Evolutionary conservation across 2,329 filamentous ascomycete genomes (phyloP).

Genomic region (Exophiala sideris): DNA sequence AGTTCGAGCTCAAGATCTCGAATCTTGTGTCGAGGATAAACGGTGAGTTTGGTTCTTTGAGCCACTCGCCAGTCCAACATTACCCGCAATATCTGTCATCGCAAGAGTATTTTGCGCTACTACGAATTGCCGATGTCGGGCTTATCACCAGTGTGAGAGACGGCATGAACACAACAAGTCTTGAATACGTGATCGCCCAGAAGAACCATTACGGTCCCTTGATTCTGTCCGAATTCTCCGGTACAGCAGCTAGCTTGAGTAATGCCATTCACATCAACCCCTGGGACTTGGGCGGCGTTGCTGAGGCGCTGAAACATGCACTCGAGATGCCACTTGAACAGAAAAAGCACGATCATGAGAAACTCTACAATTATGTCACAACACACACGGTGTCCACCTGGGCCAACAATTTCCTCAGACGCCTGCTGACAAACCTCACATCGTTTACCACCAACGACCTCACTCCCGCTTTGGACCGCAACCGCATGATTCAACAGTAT

Average conservation of each 20-base stretch:
- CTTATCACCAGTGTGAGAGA: slow-evolving; percentile 94
- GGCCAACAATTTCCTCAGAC: slow-evolving; percentile 75
- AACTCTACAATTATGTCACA: slow-evolving; percentile 78
- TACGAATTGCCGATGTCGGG: slow-evolving; percentile 84
- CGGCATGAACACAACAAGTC: slow-evolving; percentile 95
- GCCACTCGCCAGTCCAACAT: slow-evolving; percentile 88
- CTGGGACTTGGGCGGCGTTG: slow-evolving; percentile 84
- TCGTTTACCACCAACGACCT: slow-evolving; percentile 70
- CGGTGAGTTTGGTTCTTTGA: slow-evolving; percentile 79
- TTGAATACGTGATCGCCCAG: slow-evolving; percentile 93
- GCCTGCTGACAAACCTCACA: slow-evolving; percentile 74
- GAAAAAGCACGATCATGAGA: slow-evolving; percentile 66
- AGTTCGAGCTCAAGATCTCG: slow-evolving; percentile 82
- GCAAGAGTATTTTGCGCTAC: slow-evolving; percentile 91
- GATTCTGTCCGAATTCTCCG: slow-evolving; percentile 94
- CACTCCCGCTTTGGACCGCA: slow-evolving; percentile 77
- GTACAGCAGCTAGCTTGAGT: slow-evolving; percentile 79
- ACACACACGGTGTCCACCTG: slow-evolving; percentile 82
- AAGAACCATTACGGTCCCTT: slow-evolving; percentile 80
- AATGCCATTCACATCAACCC: slow-evolving; percentile 95
- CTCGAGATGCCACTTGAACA: slow-evolving; percentile 69
- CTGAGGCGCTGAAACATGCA: slow-evolving; percentile 75
- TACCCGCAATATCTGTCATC: slow-evolving; percentile 88
- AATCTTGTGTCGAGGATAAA: slow-evolving; percentile 91
- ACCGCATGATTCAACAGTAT: slow-evolving; percentile 70